Evolutionary conservation across 441 rosid genomes (phyloP), one percentile per base, ranked within the genome.

Genomic region (Rhodomyrtus psidioides): DNA sequence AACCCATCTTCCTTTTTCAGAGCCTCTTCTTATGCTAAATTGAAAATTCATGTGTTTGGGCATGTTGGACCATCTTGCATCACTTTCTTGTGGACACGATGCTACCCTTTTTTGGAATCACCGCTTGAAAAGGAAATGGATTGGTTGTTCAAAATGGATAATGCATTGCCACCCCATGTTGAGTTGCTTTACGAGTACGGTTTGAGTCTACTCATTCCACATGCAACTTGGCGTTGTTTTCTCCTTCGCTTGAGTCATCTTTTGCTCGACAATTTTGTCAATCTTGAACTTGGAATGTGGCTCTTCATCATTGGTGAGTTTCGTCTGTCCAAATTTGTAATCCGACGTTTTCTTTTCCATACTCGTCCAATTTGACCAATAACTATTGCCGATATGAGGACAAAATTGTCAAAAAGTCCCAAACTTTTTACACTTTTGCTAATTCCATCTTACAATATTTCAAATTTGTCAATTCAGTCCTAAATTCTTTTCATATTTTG

Each of bases 21-120:
- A 21, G 10, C 79, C 5, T 21, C 23, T 39, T 1, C 79, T 6
- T 2, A 1, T n/a, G 21, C 49, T 39, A 70, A 39, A 70, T 70
- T 70, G 79, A 70, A 21, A 39, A 70, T 39, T 70, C n/a, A 39
- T 70, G 79, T 6, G 49, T 70, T 70, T 70, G 79, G n/a, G 42
- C n/a, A 70, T 39, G 79, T 39, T 70, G 49, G 79, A 70, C n/a
- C 79, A 70, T 39, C 79, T 39, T 4, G 79, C 49, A 70, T 70
- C 79, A 21, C 51, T 55, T 53, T 74, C 34, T 88, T 42, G n/a
- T 59, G 85, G 90, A 84, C 82, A 88, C 54, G 57, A 83, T 58
- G 54, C 81, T 90, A 89, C 87, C 88, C 21, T 86, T 88, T 23
- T 89, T 85, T 87, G 83, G 39, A 86, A 86, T 88, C 88, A 39